Evolutionary conservation across 2,329 filamentous ascomycete genomes (phyloP).

Genomic region (Knoxdaviesia capensis): DNA sequence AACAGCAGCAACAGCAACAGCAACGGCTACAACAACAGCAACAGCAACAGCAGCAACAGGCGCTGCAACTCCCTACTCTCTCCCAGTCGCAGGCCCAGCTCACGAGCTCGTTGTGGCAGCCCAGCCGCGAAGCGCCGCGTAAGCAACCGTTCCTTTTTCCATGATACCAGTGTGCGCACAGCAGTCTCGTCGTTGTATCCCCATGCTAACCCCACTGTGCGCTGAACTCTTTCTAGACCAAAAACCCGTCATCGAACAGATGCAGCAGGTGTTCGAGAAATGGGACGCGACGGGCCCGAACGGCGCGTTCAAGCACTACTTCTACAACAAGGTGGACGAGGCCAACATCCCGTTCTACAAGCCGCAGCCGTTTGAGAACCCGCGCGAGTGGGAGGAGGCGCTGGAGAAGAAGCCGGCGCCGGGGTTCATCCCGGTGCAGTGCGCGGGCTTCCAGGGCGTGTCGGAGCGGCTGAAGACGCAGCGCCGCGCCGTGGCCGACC

Average conservation of each 20-base stretch:
- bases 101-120: conserved; percentile 31
- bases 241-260: conserved; percentile 57
- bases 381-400: conserved; percentile 67
- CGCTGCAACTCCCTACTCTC: conserved; percentile 13
- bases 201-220: conserved; percentile 1
- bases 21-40: too few species aligned
- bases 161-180: conserved; percentile 2
- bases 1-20: too few species aligned
- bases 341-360: conserved; percentile 58
- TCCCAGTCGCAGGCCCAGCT: conserved; percentile 25
- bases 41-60: conserved; percentile 1
- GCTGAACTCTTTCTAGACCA: conserved; percentile 20
- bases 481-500: conserved; percentile 44
- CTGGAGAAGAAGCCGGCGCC: conserved; percentile 59
- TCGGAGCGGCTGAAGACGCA: conserved; percentile 55
- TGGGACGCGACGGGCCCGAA: conserved; percentile 50
- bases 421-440: conserved; percentile 59
- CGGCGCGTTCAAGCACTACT: conserved; percentile 64
- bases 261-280: conserved; percentile 47
- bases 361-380: conserved; percentile 49
- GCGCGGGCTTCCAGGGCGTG: conserved; percentile 51
- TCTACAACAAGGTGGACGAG: conserved; percentile 70
- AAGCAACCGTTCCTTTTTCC: conserved; percentile 8
- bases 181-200: not conserved
- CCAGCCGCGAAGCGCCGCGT: conserved; percentile 28